Conservation (phyloP, 2,329 filamentous ascomycete species). For the Talaromyces sp. region DNA sequence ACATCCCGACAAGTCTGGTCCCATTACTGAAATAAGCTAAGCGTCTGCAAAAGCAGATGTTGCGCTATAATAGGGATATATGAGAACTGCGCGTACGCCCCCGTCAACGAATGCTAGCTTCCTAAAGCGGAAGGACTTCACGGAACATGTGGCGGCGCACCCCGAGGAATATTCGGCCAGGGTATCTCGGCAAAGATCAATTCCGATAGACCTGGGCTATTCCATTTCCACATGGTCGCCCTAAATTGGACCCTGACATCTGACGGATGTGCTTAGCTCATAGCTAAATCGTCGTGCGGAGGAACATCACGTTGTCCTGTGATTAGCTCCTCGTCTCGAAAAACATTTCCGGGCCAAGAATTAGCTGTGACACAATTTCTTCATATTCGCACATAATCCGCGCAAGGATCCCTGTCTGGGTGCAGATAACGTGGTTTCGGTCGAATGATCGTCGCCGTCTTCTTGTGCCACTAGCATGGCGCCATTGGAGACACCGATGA, state of each 20-base stretch:
- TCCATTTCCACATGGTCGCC: not conserved
- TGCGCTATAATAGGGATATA: not conserved
- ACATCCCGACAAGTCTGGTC: not conserved
- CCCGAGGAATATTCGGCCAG: not conserved
- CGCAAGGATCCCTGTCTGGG: not conserved
- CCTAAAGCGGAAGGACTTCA: not conserved
- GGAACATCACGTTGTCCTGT: not conserved
- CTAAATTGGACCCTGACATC: not conserved
- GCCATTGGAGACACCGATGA: slow-evolving; percentile 17
- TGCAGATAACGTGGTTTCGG: not conserved
- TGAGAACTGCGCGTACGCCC: not conserved
- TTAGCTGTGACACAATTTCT: slow-evolving; percentile 4
- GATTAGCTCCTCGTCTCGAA: not conserved
- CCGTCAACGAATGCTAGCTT: not conserved
- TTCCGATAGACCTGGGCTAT: not conserved
- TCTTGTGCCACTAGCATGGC: slow-evolving; percentile 7
- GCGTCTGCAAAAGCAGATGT: not conserved
- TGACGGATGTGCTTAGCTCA: not conserved
- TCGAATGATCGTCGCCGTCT: slow-evolving; percentile 13
- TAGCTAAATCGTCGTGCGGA: not conserved
- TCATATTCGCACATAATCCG: slow-evolving; percentile 4
- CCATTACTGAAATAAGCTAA: not conserved
- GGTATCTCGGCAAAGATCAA: not conserved
- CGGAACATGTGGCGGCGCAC: not conserved
- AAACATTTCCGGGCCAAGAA: not conserved